Base-by-base conservation (phyloP, 768 basidiomycete genomes). In the Psilocybe subaeruginosa region DNA sequence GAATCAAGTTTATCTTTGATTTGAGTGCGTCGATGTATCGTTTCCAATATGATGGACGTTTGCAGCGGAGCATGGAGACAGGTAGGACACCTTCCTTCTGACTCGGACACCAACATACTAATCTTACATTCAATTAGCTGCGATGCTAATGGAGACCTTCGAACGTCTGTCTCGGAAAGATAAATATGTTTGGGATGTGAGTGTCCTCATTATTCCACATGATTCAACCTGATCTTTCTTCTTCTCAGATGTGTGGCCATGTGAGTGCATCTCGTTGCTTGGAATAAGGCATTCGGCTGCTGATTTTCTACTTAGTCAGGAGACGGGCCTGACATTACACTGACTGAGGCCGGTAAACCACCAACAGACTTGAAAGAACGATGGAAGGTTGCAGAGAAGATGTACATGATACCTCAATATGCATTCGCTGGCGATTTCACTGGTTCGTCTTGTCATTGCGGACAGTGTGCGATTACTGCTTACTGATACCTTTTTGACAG, bases 181-280 rank as follows among this genome's bases (percentile, higher is more conserved):
- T 62, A 90, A 90, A 70, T 90, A 87, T 68, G 82, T 84, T n/a
- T 90, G 88, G 88, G 88, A 90, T 80, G 88, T 89, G 65, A 73
- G 86, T 80, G 17, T 50, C 4, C 33, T 46, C 33, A 16, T 37
- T 47, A n/a, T 9, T 16, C 8, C 35, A 7, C 19, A 8, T 29
- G n/a, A 56, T 33, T 46, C 35, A 12, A 41, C 23, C 51, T 27
- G n/a, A 49, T 59, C 59, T 11, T 39, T 16, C 46, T 43, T 19
- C 23, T 31, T 53, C 54, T 5, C 63, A 88, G 86, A 87, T 89
- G 65, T 85, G 80, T 64, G 88, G 82, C 7, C 88, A 89, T 73
- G 86, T 88, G 73, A 73, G 85, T 43, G 35, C 8, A 4, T 51
- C 23, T 11, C 17, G 16, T 39, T 46, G 35, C 31, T 6, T 53